Base-by-base conservation (phyloP, 202 grass and related monocot genomes). In the Setaria italica region DNA sequence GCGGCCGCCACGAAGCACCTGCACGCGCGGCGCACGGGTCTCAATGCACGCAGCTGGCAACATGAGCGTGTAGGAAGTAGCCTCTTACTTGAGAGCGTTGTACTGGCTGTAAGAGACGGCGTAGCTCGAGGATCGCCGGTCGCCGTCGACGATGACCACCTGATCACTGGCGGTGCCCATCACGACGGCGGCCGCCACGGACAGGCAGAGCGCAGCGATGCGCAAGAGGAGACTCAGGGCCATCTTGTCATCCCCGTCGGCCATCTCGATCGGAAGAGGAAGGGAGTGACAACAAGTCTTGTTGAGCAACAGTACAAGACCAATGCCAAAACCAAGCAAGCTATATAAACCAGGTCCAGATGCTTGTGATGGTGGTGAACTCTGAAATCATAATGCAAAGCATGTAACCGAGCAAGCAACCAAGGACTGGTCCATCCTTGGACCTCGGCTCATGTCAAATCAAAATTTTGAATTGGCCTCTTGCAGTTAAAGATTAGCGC, bases 1-100 rank as follows among this genome's bases (percentile, higher is more conserved):
- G 30, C 32, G 34, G 76, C 85, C 43, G 54, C 63, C 34, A 81
- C 75, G 80, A 90, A 80, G 82, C 90, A 93, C 49, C 91, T 93
- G 77, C 48, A 10, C 21, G 5, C 20, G 1, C 6, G 39, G 39
- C 30, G 25, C 13, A 74, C 11, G 35, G 37, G 11, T 39, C 21
- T n/a, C 72, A 69, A 51, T 11, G 51, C 39, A 80, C 19, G 10
- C 2, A 3, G 43, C 1, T 3, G 8, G 20, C 0, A 11, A 11
- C 4, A 8, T 7, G 8, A 9, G 64, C 0, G 16, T 67, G 67
- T 46, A 4, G 13, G 0, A 20, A 3, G 4, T 6, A 19, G 4
- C 11, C 9, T 37, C 81, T 78, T 78, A 86, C 88, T 46, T 51
- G 51, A 90, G 75, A 13, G 80, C 58, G 42, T 7, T 69, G 84